Conservation (phyloP, 225 moss, liverwort and hornwort genomes). For the Marchantia paleacea region DNA sequence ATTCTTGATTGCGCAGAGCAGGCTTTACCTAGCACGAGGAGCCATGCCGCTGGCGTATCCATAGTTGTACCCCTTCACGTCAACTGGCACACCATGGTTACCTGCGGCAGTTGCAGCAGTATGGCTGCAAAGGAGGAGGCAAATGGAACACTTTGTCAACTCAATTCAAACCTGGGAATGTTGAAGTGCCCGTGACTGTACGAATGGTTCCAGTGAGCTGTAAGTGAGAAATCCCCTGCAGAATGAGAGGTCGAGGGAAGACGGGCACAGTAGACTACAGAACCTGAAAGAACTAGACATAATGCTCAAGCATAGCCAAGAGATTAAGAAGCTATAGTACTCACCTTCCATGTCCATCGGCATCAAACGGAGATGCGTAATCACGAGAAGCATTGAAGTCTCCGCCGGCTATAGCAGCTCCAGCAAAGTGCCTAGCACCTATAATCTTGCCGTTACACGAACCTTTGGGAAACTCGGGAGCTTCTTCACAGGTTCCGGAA, state of each 20-base stretch:
- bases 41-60: slow-evolving; percentile 52
- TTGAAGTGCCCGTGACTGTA: not conserved
- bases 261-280: too few relatives aligned
- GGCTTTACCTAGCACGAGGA: slow-evolving; percentile 44
- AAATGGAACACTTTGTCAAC: not conserved
- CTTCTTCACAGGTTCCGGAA: slow-evolving; percentile 47
- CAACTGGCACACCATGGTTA: slow-evolving; percentile 43
- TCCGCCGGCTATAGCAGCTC: slow-evolving; percentile 48
- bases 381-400: slow-evolving; percentile 47
- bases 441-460: slow-evolving; percentile 54
- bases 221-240: not conserved
- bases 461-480: slow-evolving; percentile 43
- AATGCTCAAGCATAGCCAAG: too few relatives aligned
- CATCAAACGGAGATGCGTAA: slow-evolving; percentile 51
- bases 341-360: slow-evolving; percentile 54
- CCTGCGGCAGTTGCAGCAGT: slow-evolving; percentile 68
- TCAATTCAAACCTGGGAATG: not conserved
- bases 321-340: not conserved
- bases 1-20: not conserved
- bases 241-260: not conserved
- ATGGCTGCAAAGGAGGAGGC: slow-evolving; percentile 30
- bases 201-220: not conserved
- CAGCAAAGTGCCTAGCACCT: slow-evolving; percentile 51
- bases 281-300: too few relatives aligned
- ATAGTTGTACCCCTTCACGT: slow-evolving; percentile 42